phyloP scores from a whole-genome alignment of 805 yeast species.

The Candida nanaspora region DNA sequence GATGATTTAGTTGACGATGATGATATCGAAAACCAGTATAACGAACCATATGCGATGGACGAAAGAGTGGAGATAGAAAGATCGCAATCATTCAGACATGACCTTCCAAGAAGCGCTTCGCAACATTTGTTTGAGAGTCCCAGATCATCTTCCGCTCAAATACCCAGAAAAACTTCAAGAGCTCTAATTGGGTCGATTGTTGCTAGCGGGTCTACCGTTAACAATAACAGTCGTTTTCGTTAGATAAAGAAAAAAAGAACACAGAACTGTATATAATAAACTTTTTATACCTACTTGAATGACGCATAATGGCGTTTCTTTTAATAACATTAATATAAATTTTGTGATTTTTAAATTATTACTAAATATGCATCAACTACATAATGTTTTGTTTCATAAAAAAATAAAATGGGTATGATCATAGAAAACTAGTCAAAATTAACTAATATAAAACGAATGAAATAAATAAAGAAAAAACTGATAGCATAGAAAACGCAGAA shows the following conservation, averaged over 20 bases:
- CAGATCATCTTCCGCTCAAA: conserved; percentile 8
- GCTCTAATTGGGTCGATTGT: neutral
- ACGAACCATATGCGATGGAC: conserved; percentile 19
- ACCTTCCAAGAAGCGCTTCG: conserved; percentile 15
- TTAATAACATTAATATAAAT: too few species aligned
- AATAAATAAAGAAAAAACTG: too few species aligned
- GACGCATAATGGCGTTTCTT: too few species aligned
- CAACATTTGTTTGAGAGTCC: conserved; percentile 1
- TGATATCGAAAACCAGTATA: conserved; percentile 32
- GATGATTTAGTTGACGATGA: conserved; percentile 49
- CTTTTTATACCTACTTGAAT: too few species aligned
- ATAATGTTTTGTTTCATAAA: too few species aligned
- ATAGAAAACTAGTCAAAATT: too few species aligned
- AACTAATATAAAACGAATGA: too few species aligned
- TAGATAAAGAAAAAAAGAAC: neutral
- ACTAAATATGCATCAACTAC: too few species aligned
- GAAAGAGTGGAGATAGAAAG: conserved; percentile 22
- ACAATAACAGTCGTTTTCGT: neutral
- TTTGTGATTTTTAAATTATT: too few species aligned
- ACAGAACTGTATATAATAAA: too few species aligned
- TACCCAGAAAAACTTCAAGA: conserved; percentile 5
- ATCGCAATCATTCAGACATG: conserved; percentile 20
- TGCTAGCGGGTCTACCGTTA: neutral
- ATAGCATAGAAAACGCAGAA: too few species aligned
- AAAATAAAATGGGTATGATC: too few species aligned